A percentile compares a stretch with the other conserved stretches of the same genome.
Evolutionary conservation across 345 rosid species (phyloP).

Genomic region (Triadica sebifera): DNA sequence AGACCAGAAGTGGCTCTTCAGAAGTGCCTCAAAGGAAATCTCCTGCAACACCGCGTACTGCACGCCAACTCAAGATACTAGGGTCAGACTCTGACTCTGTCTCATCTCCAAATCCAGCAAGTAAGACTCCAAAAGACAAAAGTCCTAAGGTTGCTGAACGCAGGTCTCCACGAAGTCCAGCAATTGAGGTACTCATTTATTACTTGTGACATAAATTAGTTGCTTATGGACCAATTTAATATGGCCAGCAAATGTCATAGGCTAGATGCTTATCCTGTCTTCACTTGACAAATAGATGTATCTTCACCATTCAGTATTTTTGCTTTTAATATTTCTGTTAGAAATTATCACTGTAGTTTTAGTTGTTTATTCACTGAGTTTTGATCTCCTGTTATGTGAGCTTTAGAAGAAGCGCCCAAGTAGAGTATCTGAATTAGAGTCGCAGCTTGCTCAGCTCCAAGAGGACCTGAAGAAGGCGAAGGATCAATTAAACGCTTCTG

Average conservation of each 20-base stretch:
- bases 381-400: conserved; percentile 20
- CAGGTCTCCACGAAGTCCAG: conserved; percentile 61
- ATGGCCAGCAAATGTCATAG: too few species aligned
- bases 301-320: not conserved
- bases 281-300: too few species aligned
- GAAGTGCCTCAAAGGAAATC: conserved; percentile 77
- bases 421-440: conserved; percentile 55
- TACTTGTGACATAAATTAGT: not conserved
- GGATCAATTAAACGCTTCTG: conserved; percentile 68
- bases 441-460: conserved; percentile 69
- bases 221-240: too few species aligned
- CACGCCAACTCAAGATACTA: conserved; percentile 57
- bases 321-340: conserved; percentile 5
- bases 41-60: conserved; percentile 61
- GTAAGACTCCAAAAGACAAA: conserved; percentile 59
- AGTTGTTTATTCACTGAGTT: conserved; percentile 6
- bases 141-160: conserved; percentile 77
- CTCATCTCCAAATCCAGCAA: conserved; percentile 51
- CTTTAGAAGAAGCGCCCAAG: conserved; percentile 59
- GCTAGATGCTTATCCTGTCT: too few species aligned
- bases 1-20: conserved; percentile 47
- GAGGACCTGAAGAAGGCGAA: conserved; percentile 79
- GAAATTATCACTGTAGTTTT: conserved; percentile 10
- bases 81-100: conserved; percentile 46
- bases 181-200: conserved; percentile 58